phyloP scores from a whole-genome alignment of 2,329 filamentous ascomycete genomes.

The Rachicladosporium sp. region DNA sequence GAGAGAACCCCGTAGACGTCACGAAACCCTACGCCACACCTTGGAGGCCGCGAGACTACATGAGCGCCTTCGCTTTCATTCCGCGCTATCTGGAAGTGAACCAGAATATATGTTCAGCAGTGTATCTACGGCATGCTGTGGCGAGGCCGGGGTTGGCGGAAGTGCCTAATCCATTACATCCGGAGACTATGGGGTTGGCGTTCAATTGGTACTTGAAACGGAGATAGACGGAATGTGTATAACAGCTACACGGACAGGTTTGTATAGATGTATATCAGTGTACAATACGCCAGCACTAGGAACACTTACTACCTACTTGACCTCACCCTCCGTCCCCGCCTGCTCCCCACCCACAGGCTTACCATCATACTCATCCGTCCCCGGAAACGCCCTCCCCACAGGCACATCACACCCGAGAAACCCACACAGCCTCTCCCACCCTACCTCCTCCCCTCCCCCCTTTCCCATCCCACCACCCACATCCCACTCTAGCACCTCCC shows the following conservation, averaged over 20 bases:
- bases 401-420: conserved; percentile 28
- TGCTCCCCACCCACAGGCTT: no score
- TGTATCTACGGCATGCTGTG: conserved; percentile 89
- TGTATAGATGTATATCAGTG: no score
- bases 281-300: no score
- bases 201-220: conserved; percentile 91
- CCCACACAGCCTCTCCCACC: conserved; percentile 32
- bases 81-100: conserved; percentile 95
- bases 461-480: background rate
- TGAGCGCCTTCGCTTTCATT: conserved; percentile 89
- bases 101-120: conserved; percentile 88
- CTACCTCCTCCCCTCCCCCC: no score
- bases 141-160: conserved; percentile 66
- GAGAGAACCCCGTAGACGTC: conserved; percentile 64
- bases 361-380: conserved; percentile 2
- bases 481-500: conserved; percentile 20
- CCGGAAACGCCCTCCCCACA: conserved; percentile 21
- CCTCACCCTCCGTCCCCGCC: no score
- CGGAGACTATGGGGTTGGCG: conserved; percentile 61
- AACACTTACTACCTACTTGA: no score
- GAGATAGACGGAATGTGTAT: conserved; percentile 39
- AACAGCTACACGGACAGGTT: no score
- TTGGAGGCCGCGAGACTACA: conserved; percentile 75
- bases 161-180: conserved; percentile 64
- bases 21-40: conserved; percentile 80